These are phyloP conservation scores for Vitis rotundifolia DNA, from an alignment of 164 flowering plant genomes.

Conservation along the genomic window DNA sequence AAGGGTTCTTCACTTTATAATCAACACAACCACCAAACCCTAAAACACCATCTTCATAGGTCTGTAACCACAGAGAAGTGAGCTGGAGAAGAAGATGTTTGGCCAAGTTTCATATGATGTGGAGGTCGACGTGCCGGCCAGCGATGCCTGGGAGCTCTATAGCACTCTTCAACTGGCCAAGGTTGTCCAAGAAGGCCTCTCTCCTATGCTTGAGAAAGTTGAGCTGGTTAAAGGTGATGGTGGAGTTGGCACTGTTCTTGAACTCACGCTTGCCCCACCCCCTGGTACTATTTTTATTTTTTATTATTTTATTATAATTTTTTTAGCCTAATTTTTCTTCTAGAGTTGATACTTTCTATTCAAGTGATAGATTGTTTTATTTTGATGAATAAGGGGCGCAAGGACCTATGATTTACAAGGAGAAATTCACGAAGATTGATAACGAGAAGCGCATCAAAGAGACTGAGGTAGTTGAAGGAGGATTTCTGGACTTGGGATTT, in stretches of 20 bases:
- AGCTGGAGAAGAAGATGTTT: slow-evolving; percentile 10
- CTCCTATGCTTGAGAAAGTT: slow-evolving; percentile 5
- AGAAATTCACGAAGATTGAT: slow-evolving; percentile 41
- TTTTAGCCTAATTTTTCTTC: too few species aligned
- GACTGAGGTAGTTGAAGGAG: slow-evolving; percentile 38
- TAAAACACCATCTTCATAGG: background rate
- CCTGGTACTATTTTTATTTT: too few species aligned
- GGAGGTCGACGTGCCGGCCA: slow-evolving; percentile 26
- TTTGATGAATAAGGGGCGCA: too few species aligned
- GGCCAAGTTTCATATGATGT: slow-evolving; percentile 22
- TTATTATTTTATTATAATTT: too few species aligned
- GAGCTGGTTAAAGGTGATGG: slow-evolving; percentile 40
- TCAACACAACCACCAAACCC: too few species aligned
- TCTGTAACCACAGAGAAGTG: background rate
- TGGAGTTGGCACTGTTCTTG: slow-evolving; percentile 28
- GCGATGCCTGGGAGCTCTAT: slow-evolving; percentile 33
- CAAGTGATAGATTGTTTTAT: too few species aligned
- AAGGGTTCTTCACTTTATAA: too few species aligned
- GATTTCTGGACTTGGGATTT: slow-evolving; percentile 32
- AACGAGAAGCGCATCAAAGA: slow-evolving; percentile 33
- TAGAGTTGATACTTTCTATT: too few species aligned
- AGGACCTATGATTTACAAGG: slow-evolving; percentile 15
- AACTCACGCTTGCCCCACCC: background rate
- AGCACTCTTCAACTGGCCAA: slow-evolving; percentile 23
- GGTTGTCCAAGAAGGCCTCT: slow-evolving; percentile 15